Evolutionary conservation across 257 asterid species (phyloP), one percentile per base, ranked within the genome.

Genomic region (Datura wrightii): DNA sequence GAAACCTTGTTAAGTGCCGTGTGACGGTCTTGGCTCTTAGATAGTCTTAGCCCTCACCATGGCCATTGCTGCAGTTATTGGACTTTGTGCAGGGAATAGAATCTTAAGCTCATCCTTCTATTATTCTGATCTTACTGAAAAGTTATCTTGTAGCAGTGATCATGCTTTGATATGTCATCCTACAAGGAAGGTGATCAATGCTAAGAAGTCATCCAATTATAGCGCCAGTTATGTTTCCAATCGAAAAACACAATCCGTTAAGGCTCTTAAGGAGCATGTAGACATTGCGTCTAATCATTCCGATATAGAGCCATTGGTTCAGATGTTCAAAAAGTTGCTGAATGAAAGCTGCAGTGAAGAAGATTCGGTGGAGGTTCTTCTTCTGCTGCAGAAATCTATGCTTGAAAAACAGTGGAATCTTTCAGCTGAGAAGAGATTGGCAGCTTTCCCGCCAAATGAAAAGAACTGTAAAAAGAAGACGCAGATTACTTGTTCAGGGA

Each of bases 351-450:
- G 56, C 1, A 89, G 91, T 85, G 84, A 87, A 13, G 94, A 90
- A 50, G 71, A 69, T 79, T 83, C 86, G 44, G 92, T 92, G 19
- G 97, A 94, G 82, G 97, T 96, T 53, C 87, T 96, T 80, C 98
- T 96, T 82, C 89, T 94, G 60, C 85, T 94, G 89, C 99, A 94
- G 74, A 96, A 94, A 84, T 94, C 96, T 74, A 90, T 96, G 91
- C 98, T 96, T 56, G 99, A 94, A 87, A 93, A 96, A 88, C 99
- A 96, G 86, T 96, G 98, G 98, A 93, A 91, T 87, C 96, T 96
- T 84, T 87, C 98, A 0, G 84, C 92, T 50, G 88, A 88, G 60
- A 54, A 80, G 6, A 52, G n/a, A 55, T 46, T 81, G 79, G 59
- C 79, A 59, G 58, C 15, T 37, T 6, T 79, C 36, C 79, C 84